Base-by-base conservation (phyloP, 2,329 filamentous ascomycete species). In the Pseudogymnoascus sp. region DNA sequence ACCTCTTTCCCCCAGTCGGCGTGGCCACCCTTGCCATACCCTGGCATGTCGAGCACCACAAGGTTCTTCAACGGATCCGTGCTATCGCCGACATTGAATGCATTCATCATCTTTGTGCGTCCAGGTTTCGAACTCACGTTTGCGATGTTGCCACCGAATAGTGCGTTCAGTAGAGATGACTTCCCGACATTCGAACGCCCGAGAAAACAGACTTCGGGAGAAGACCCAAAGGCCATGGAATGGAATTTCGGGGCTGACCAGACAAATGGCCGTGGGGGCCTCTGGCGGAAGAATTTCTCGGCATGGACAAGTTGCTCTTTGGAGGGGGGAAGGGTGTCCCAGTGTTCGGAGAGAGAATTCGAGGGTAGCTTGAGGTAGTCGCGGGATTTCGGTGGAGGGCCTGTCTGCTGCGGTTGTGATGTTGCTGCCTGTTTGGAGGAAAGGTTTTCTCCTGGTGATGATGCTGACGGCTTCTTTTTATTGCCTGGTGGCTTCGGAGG, bases 121-220 rank as follows among this genome's bases (percentile, higher is more conserved):
- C 86, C 86, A 0, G 84, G 83, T 16, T 81, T 83, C 2, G 79
- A 80, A 3, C 80, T 83, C 0, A 84, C 84, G 67, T 79, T 76
- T 61, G 83, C 84, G 12, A 83, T 71, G 64, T 70, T 57, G 69
- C 77, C 67, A 61, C 75, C 69, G 71, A 87, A 78, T 7, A 90
- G 73, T 2, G 83, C 82, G 69, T 90, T 90, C 25, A 90, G 75
- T 4, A 90, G 70, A 1, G 79, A 83, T 60, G 81, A 85, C 73
- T 90, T 90, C 60, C 87, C 87, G 5, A 88, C 86, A 68, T 90
- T 90, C 38, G 82, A 86, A 54, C 87, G 80, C 16, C 87, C 87
- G 3, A 90, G 77, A 69, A 90, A 88, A 39, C 72, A 73, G 12
- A 76, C 70, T 63, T 75, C 70, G 11, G 72, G 68, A 22, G 69